phyloP scores from a whole-genome alignment of 2,329 filamentous ascomycete genomes.

The Sporothrix schenckii region DNA sequence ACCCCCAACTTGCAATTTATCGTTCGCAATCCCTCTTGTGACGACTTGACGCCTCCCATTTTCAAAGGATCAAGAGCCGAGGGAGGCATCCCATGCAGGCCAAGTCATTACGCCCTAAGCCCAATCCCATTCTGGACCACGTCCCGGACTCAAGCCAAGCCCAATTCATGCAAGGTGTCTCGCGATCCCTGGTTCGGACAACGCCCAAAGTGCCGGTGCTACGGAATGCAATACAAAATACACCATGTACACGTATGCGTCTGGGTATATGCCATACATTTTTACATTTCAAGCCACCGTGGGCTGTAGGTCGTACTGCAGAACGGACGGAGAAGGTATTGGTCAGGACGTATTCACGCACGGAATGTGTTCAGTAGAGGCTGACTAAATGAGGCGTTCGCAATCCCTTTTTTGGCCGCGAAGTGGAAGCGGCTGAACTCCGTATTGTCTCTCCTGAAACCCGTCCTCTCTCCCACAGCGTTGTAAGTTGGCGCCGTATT shows the following conservation, averaged over 20 bases:
- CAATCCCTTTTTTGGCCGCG: neutral
- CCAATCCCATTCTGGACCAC: neutral
- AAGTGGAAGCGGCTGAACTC: neutral
- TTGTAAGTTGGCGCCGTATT: neutral
- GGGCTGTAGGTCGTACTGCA: neutral
- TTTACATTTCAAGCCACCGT: neutral
- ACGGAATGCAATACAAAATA: neutral
- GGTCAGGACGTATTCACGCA: neutral
- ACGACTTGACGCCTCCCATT: neutral
- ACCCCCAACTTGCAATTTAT: neutral
- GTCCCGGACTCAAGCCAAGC: slow-evolving; percentile 17
- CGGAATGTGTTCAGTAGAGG: neutral
- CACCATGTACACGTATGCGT: neutral
- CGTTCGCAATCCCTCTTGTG: slow-evolving; percentile 5
- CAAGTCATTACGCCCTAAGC: neutral
- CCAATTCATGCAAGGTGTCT: slow-evolving; percentile 17
- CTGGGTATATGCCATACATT: neutral
- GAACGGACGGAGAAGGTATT: neutral
- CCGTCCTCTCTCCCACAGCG: neutral
- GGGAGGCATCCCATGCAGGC: slow-evolving; percentile 26
- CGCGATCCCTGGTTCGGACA: slow-evolving; percentile 22
- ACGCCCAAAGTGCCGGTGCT: slow-evolving; percentile 17
- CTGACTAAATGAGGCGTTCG: neutral
- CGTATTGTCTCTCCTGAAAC: neutral
- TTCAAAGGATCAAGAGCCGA: neutral